Evolutionary conservation across 805 yeast genomes (phyloP), one percentile per base, ranked within the genome.

Genomic region (Nakazawaea laoshanensis): DNA sequence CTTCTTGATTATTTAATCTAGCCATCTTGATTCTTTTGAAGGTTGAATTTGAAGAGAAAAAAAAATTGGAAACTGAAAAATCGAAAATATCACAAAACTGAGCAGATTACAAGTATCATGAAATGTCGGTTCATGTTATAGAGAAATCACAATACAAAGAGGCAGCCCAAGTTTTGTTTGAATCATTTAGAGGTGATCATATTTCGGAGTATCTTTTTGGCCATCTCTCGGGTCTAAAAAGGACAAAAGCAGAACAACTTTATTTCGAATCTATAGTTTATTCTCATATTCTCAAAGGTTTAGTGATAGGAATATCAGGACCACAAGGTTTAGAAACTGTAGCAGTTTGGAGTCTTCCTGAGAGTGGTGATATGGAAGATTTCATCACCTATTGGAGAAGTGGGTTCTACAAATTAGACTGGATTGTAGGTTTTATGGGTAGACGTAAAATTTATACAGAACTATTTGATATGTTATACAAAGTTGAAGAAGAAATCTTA

Each of bases 331-430:
- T 67, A 46, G 77, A 72, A 51, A 63, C 76, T 7, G 77, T 72
- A 17, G 65, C 71, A 5, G 48, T 70, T n/a, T 72, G 77, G 77
- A 54, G 71, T 9, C 53, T 53, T 16, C 77, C 78, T 4, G 60
- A 57, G 7, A 41, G 53, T 19, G 46, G 44, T 4, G 20, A 25
- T 3, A 46, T 68, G 30, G 74, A 70, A 33, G 56, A 63, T 30
- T 67, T 65, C 44, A 38, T 60, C 20, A 67, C 66, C 14, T 48
- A 72, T 37, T 59, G 69, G 55, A 61, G 67, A 42, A 56, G 76
- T 7, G 77, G 77, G 4, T 71, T 63, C 51, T 67, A 63, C 15
- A 54, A 59, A 44, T 55, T 71, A 21, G 72, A 74, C 52, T 61
- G 70, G 52, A 39, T 61, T 35, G 52, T 63, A 23, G 74, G 70